Percentiles rank a stretch among this genome's conserved stretches.
Evolutionary conservation across 116 monocot species (phyloP).

Genomic region (Posidonia oceanica): DNA sequence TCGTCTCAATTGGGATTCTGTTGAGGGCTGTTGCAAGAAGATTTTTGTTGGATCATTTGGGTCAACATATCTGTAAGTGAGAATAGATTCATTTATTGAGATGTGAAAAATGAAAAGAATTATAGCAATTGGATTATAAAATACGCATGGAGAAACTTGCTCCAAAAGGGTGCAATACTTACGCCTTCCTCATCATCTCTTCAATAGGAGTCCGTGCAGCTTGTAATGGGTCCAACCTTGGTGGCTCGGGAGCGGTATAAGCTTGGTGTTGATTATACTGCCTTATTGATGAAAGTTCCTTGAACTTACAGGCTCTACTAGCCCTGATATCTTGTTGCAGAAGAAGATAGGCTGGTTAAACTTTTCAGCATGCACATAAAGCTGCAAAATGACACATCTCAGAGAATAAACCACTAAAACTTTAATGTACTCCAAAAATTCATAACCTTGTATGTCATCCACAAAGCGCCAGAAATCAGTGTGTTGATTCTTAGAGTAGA

Average conservation of each 20-base stretch:
- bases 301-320: conserved; percentile 75
- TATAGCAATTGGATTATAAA: not conserved
- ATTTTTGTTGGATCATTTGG: conserved; percentile 91
- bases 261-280: conserved; percentile 40
- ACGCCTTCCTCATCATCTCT: conserved; percentile 96
- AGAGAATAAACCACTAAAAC: too few species aligned
- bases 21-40: conserved; percentile 79
- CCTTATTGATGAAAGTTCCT: too few species aligned
- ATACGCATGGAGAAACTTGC: not conserved
- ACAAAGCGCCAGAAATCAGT: too few species aligned
- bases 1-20: conserved; percentile 65
- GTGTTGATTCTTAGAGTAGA: too few species aligned
- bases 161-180: conserved; percentile 16
- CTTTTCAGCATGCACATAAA: too few species aligned
- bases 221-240: conserved; percentile 63
- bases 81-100: not conserved
- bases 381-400: too few species aligned
- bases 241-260: conserved; percentile 13
- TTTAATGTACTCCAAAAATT: too few species aligned
- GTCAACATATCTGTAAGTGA: conserved; percentile 68
- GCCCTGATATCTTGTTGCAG: conserved; percentile 93
- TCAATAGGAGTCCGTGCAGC: conserved; percentile 92
- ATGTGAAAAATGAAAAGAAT: too few species aligned
- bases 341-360: conserved; percentile 96
- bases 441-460: too few species aligned